Evolutionary conservation across 2,329 filamentous ascomycete genomes (phyloP).

Genomic region (Geosmithia flava): DNA sequence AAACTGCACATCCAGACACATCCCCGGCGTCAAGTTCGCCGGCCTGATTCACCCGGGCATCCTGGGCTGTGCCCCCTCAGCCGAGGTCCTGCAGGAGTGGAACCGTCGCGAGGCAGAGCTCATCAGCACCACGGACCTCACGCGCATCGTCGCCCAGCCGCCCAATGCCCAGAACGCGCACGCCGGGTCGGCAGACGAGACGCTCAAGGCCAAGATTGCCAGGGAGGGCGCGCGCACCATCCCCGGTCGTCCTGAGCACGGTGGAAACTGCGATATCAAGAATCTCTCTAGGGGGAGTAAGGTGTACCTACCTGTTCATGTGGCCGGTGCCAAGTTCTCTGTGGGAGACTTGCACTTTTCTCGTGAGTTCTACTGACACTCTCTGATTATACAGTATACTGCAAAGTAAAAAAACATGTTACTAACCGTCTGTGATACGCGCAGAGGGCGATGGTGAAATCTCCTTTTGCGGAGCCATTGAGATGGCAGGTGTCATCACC

Average conservation of each 20-base stretch:
- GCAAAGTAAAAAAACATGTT: background rate
- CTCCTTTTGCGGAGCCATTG: constrained; percentile 78
- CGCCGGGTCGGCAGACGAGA: constrained; percentile 49
- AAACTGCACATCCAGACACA: constrained; percentile 73
- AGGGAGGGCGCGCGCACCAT: constrained; percentile 75
- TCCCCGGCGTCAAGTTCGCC: constrained; percentile 76
- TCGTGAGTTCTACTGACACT: constrained; percentile 17
- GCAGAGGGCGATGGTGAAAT: constrained; percentile 80
- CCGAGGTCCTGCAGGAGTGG: constrained; percentile 68
- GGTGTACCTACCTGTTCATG: constrained; percentile 80
- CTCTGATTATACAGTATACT: too few relatives aligned
- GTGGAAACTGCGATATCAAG: constrained; percentile 88
- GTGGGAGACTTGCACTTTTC: constrained; percentile 84
- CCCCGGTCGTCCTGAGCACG: constrained; percentile 73
- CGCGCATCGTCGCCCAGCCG: constrained; percentile 63
- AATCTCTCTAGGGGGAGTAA: constrained; percentile 69
- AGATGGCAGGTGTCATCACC: constrained; percentile 87
- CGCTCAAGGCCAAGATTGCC: constrained; percentile 54
- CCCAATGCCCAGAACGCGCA: constrained; percentile 63
- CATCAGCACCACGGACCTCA: constrained; percentile 47
- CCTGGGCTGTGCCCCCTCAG: constrained; percentile 74
- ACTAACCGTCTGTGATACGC: background rate
- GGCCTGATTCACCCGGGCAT: constrained; percentile 89
- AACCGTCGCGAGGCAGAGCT: constrained; percentile 73
- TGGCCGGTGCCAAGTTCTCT: constrained; percentile 75